Conservation (phyloP, 2,329 filamentous ascomycete species). For the Cylindrodendrum hubeiense region DNA sequence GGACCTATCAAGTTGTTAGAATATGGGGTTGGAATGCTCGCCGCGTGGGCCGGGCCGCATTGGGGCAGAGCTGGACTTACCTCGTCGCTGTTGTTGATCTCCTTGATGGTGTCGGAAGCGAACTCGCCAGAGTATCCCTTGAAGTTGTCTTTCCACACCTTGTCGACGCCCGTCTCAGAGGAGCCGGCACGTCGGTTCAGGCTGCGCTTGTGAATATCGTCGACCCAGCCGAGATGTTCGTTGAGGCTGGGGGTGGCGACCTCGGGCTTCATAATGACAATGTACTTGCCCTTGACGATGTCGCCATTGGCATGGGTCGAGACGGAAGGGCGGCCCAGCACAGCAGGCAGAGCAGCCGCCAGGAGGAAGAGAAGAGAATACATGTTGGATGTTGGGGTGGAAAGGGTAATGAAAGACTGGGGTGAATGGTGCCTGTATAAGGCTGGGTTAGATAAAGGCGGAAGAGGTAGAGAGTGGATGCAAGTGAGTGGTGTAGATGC, state of each 20-base stretch:
- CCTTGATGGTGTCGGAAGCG: conserved; percentile 54
- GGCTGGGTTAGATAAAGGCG: neutral
- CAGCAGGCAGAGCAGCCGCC: conserved; percentile 30
- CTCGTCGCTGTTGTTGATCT: conserved; percentile 54
- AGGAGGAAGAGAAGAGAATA: conserved; percentile 31
- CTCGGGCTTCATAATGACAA: conserved; percentile 58
- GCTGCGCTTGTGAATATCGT: conserved; percentile 47
- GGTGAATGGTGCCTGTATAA: neutral
- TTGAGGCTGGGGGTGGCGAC: conserved; percentile 47
- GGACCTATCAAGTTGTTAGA: conserved; percentile 43
- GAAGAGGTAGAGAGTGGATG: neutral
- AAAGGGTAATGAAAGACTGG: neutral
- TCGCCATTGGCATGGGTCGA: conserved; percentile 18
- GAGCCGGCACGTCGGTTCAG: conserved; percentile 46
- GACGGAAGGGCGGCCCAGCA: conserved; percentile 16
- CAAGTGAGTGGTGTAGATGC: neutral
- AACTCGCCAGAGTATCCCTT: conserved; percentile 59
- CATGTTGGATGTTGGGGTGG: neutral
- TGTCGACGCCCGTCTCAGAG: conserved; percentile 46
- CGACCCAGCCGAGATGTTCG: conserved; percentile 51
- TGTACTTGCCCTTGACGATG: conserved; percentile 56
- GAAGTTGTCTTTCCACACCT: conserved; percentile 42
- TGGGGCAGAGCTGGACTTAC: conserved; percentile 44
- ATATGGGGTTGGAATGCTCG: neutral
- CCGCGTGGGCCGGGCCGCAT: neutral